These are phyloP conservation scores for Ramalina peruviana DNA, from an alignment of 495 filamentous ascomycete genomes.

Conservation along the genomic window DNA sequence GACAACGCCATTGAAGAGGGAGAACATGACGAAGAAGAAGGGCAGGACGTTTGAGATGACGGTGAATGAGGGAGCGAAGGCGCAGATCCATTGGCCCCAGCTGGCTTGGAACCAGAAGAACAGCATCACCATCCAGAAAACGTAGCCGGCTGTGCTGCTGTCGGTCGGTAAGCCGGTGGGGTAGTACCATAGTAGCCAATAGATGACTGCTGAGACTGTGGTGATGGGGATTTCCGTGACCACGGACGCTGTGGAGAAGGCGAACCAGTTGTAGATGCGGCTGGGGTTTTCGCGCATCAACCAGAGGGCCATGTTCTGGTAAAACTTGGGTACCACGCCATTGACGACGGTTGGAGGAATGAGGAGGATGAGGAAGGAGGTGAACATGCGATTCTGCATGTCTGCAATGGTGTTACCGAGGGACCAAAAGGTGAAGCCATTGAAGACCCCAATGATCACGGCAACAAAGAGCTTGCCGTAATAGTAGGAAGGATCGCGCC, in stretches of 20 bases:
- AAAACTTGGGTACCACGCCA: constrained; percentile 73
- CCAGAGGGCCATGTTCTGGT: constrained; percentile 61
- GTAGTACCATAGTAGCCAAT: constrained; percentile 71
- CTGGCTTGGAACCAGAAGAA: constrained; percentile 67
- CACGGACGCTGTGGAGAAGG: constrained; percentile 65
- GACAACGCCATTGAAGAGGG: constrained; percentile 63
- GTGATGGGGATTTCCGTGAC: constrained; percentile 64
- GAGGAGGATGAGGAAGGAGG: constrained; percentile 54
- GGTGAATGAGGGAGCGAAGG: constrained; percentile 66
- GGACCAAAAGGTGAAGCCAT: constrained; percentile 79
- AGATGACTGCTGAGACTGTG: constrained; percentile 48
- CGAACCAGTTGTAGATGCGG: constrained; percentile 70
- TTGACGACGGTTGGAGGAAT: constrained; percentile 64
- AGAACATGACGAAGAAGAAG: constrained; percentile 70
- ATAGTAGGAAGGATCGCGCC: constrained; percentile 58
- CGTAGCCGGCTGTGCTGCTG: constrained; percentile 55
- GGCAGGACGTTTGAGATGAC: constrained; percentile 64
- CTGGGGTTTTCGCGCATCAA: constrained; percentile 61
- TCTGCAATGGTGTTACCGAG: constrained; percentile 51
- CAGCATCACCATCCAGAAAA: constrained; percentile 69
- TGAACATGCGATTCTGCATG: constrained; percentile 72
- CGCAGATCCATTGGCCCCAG: constrained; percentile 78
- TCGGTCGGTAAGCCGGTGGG: constrained; percentile 56
- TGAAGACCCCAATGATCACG: constrained; percentile 56
- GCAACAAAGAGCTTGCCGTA: constrained; percentile 61